Conservation (phyloP, 2,329 filamentous ascomycete species). For the Cordyceps javanica region DNA sequence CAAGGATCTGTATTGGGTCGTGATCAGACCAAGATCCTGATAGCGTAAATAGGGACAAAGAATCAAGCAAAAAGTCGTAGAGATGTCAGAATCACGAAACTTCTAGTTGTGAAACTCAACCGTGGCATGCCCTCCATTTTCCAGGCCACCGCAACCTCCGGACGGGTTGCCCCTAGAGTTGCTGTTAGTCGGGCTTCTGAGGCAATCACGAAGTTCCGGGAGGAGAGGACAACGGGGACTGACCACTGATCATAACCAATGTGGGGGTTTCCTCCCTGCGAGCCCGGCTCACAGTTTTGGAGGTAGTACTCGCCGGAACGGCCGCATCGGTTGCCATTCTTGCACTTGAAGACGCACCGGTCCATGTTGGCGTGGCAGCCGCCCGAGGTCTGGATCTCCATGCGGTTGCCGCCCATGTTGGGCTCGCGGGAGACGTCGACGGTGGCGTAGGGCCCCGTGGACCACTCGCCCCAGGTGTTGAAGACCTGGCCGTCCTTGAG, state of each 20-base stretch:
- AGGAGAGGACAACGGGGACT: neutral
- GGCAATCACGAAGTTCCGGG: neutral
- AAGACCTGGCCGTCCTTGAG: constrained; percentile 31
- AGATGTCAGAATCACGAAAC: neutral
- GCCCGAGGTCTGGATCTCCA: constrained; percentile 27
- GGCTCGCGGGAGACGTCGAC: constrained; percentile 38
- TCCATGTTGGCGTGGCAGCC: constrained; percentile 36
- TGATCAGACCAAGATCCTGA: neutral
- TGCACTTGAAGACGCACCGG: constrained; percentile 38
- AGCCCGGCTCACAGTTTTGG: constrained; percentile 24
- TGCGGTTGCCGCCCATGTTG: constrained; percentile 37
- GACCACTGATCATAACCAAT: constrained; percentile 17
- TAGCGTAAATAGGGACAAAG: neutral
- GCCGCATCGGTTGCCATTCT: constrained; percentile 27
- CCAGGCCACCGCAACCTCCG: constrained; percentile 26
- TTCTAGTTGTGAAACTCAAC: neutral
- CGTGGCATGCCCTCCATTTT: constrained; percentile 17
- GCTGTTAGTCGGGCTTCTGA: neutral
- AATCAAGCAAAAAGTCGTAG: neutral
- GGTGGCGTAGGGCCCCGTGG: constrained; percentile 29
- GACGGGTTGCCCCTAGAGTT: constrained; percentile 17
- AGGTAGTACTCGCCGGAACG: constrained; percentile 30
- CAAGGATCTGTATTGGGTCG: neutral
- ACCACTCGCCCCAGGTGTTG: constrained; percentile 40
- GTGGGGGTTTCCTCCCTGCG: constrained; percentile 21